A percentile compares a stretch with the other conserved stretches of the same genome.
phyloP scores from a whole-genome alignment of 78 protist species.

The Diacronema lutheri region DNA sequence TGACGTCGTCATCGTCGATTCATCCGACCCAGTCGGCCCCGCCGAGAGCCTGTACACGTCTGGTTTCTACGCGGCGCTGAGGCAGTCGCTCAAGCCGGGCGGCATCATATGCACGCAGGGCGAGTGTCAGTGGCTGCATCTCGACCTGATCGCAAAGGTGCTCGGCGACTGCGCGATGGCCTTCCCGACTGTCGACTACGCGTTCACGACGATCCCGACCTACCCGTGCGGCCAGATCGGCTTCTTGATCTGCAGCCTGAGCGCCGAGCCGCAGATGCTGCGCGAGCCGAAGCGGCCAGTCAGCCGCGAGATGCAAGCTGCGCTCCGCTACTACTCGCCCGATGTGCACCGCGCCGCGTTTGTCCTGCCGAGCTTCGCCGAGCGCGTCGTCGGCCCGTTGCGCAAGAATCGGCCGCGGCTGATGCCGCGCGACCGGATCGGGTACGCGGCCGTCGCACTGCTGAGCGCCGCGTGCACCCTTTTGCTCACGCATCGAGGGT shows the following conservation, averaged over 20 bases:
- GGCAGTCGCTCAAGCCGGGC: conserved; percentile 26
- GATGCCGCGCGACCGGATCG: no score
- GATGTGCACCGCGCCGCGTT: conserved; percentile 80
- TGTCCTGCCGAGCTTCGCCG: conserved; percentile 87
- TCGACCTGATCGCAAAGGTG: conserved; percentile 65
- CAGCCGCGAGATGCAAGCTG: not conserved
- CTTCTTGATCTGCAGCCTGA: not conserved
- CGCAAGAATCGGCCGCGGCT: no score
- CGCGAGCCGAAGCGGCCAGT: not conserved
- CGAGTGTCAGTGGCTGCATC: conserved; percentile 77
- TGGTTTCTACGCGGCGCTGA: not conserved
- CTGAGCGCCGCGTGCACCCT: no score
- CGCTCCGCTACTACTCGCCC: conserved; percentile 80
- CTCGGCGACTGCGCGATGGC: conserved; percentile 34
- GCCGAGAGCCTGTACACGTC: conserved; percentile 10
- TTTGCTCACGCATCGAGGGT: no score
- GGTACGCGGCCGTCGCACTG: no score
- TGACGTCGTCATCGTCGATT: conserved; percentile 94
- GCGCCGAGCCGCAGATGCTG: not conserved
- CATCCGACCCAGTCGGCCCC: conserved; percentile 88
- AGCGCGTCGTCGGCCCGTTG: not conserved
- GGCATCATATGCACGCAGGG: conserved; percentile 89
- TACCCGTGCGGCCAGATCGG: conserved; percentile 21
- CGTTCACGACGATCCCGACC: conserved; percentile 10
- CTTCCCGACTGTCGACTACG: conserved; percentile 44